These are phyloP conservation scores for Solanum etuberosum DNA, from an alignment of 257 asterid species.

Conservation along the genomic window DNA sequence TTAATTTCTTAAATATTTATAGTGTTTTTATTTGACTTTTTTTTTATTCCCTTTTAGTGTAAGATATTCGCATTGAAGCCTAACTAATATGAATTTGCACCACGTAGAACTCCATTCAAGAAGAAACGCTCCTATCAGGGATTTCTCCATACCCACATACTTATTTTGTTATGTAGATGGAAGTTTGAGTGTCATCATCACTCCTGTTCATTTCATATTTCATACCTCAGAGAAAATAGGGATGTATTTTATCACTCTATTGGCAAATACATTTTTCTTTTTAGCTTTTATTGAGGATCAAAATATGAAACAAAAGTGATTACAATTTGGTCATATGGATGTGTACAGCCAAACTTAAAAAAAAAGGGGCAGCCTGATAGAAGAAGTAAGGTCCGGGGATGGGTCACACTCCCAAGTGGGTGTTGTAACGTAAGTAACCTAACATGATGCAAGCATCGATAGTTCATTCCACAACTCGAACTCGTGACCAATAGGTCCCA, in stretches of 20 bases:
- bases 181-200: too few relatives aligned
- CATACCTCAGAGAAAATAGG: too few relatives aligned
- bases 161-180: neutral
- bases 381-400: neutral
- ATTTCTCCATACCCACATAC: neutral
- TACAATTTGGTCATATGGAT: neutral
- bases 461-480: neutral
- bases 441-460: neutral
- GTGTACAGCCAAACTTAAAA: neutral
- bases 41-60: rapidly evolving
- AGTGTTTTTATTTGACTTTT: too few relatives aligned
- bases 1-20: too few relatives aligned
- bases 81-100: neutral
- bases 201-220: too few relatives aligned
- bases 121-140: neutral
- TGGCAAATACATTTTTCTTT: too few relatives aligned
- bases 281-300: too few relatives aligned
- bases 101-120: neutral
- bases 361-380: neutral
- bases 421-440: neutral
- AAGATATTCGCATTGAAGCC: neutral
- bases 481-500: neutral
- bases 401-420: neutral
- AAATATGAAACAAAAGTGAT: too few relatives aligned
- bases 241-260: too few relatives aligned